Evolutionary conservation across 31 red algal genomes (phyloP), one percentile per base, ranked within the genome.

Genomic region (Odonthalia washingtoniensis): DNA sequence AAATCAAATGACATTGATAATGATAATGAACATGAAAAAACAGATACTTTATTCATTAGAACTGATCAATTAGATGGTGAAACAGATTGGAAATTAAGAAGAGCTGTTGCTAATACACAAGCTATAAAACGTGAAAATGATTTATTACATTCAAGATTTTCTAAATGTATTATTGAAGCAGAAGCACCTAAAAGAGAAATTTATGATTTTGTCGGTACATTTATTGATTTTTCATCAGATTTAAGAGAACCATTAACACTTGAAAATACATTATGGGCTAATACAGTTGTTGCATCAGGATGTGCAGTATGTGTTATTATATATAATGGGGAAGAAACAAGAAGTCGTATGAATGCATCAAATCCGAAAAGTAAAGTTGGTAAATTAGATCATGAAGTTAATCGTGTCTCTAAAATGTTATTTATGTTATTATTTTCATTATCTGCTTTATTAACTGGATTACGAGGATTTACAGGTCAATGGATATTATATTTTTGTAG

Each of bases 21-120:
- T 38, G 78, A 84, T 60, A 62, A 65, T 34, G 79, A 60, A 28
- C 68, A 74, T 6, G 95, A 87, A 32, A 45, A 43, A 35, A 70
- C 86, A 35, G 91, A 91, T 57, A 93, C 94, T 1, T 53, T 99
- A 3, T 99, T 99, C 77, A 95, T 99, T 60, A 76, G 94, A n/a
- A 99, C 97, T 1, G 93, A 98, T 76, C 96, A 98, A 67, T 70
- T 98, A 70, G 96, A 98, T 81, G 96, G 96, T 30, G 96, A 98
- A 78, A 98, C 96, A 40, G 96, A 98, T 67, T 98, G 96, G 96
- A 98, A 98, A 61, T 88, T 98, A 38, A 81, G 96, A 38, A 86
- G 96, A 32, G 91, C 96, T 33, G 93, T 89, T 49, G 85, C 89
- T n/a, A 84, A 70, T 1, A 91, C 96, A 1, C 96, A 96, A 67